Conservation (phyloP, 164 flowering plant species). For the Hamamelis virginiana region DNA sequence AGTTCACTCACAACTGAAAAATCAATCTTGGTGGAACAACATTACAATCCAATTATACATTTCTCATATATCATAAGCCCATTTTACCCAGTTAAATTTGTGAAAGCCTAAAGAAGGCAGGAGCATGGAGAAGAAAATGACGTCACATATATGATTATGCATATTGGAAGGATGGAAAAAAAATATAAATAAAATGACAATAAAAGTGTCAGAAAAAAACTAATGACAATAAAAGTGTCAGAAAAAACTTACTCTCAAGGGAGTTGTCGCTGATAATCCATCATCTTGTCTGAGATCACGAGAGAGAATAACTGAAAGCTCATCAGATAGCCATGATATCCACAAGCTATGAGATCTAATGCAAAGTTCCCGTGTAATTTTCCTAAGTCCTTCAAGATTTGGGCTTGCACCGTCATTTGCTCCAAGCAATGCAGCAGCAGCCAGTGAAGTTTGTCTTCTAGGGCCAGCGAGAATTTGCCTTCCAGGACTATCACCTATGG, state of each 20-base stretch:
- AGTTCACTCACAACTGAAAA: too few species aligned
- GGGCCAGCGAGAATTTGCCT: constrained; percentile 36
- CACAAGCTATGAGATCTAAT: constrained; percentile 80
- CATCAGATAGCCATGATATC: constrained; percentile 85
- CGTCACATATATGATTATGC: too few species aligned
- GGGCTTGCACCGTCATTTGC: constrained; percentile 65
- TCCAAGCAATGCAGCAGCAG: constrained; percentile 68
- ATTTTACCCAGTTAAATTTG: too few species aligned
- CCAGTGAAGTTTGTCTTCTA: constrained; percentile 59
- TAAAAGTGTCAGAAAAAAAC: too few species aligned
- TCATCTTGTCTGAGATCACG: constrained; percentile 68
- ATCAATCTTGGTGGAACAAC: too few species aligned
- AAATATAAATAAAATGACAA: too few species aligned
- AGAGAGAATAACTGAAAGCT: constrained; percentile 62
- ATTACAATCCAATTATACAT: too few species aligned
- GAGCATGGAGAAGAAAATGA: too few species aligned
- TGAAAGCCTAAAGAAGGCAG: too few species aligned
- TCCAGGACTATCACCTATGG: constrained; percentile 44
- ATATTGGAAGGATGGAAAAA: background rate
- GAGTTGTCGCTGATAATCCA: constrained; percentile 60
- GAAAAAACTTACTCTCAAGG: constrained; percentile 64
- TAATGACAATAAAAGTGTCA: background rate
- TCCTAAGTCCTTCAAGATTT: constrained; percentile 64
- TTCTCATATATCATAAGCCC: too few species aligned
- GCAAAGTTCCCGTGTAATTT: constrained; percentile 60